Conservation (phyloP, 371 early-diverging fungal species). For the Ordospora colligata region DNA sequence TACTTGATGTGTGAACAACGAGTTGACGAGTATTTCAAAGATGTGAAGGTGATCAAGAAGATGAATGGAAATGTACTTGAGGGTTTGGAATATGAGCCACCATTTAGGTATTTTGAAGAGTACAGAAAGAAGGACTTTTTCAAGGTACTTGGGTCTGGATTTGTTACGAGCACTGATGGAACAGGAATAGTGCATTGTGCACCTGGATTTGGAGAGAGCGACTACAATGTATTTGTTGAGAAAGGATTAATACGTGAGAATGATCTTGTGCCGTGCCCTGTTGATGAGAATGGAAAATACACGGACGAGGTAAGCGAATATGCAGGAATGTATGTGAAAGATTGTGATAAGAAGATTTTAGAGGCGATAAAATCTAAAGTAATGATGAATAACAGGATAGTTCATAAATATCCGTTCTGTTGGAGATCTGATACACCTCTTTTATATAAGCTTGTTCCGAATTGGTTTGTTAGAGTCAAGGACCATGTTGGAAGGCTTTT, state of each 20-base stretch:
- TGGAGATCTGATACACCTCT: constrained; percentile 97
- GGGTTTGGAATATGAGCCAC: constrained; percentile 78
- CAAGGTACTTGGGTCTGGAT: constrained; percentile 74
- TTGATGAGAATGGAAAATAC: constrained; percentile 82
- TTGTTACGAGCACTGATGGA: constrained; percentile 88
- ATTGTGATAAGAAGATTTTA: constrained; percentile 87
- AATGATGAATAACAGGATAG: constrained; percentile 62
- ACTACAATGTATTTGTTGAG: constrained; percentile 83
- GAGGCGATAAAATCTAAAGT: constrained; percentile 62
- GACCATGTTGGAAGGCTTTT: constrained; percentile 74
- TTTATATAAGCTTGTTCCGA: constrained; percentile 90
- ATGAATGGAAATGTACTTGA: constrained; percentile 73
- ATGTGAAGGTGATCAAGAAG: constrained; percentile 66
- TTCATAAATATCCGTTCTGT: constrained; percentile 86
- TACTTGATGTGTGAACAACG: constrained; percentile 39
- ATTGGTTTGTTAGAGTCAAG: constrained; percentile 92
- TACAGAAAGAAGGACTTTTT: constrained; percentile 67
- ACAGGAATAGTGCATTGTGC: constrained; percentile 99
- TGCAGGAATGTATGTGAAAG: constrained; percentile 79
- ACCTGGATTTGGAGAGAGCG: constrained; percentile 99
- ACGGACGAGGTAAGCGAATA: constrained; percentile 67
- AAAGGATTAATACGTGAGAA: constrained; percentile 76
- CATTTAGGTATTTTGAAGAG: constrained; percentile 74
- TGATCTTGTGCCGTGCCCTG: constrained; percentile 75
- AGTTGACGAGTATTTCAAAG: constrained; percentile 44